Evolutionary conservation across 1,284 basidiomycete species (phyloP).

Genomic region (Mycena citricolor): DNA sequence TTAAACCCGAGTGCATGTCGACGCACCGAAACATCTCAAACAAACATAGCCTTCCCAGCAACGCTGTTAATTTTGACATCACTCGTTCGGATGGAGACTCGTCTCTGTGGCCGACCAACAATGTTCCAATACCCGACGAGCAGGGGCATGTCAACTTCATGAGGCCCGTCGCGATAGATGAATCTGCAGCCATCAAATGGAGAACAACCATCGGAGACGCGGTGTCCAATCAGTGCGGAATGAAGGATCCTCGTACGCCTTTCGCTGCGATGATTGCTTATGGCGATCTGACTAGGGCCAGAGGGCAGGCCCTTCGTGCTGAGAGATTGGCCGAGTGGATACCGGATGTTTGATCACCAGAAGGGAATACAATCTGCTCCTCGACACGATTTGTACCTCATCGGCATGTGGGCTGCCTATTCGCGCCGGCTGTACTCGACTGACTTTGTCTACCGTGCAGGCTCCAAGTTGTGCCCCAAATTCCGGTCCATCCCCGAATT

Average conservation of each 20-base stretch:
- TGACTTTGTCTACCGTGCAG: conserved; percentile 1
- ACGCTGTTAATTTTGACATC: conserved; percentile 59
- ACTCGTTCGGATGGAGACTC: conserved; percentile 58
- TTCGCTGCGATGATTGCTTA: neutral
- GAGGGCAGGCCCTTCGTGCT: conserved; percentile 60
- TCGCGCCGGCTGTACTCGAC: neutral
- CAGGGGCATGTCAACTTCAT: conserved; percentile 72
- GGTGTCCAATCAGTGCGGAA: conserved; percentile 52
- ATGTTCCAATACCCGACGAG: conserved; percentile 46
- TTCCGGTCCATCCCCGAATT: conserved; percentile 83
- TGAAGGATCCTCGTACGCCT: conserved; percentile 47
- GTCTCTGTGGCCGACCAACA: conserved; percentile 55
- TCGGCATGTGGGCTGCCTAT: conserved; percentile 51
- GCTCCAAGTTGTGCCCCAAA: no score
- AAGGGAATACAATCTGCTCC: conserved; percentile 54
- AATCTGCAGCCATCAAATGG: conserved; percentile 58
- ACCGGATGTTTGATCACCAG: conserved; percentile 73
- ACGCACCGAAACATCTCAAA: conserved; percentile 18
- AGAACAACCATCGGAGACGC: conserved; percentile 53
- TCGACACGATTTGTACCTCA: conserved; percentile 77
- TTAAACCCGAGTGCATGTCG: no score
- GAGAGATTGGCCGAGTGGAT: conserved; percentile 62
- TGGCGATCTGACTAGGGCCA: conserved; percentile 27
- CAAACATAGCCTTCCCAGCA: conserved; percentile 41
- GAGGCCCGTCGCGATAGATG: conserved; percentile 49